phyloP scores from a whole-genome alignment of 2,329 filamentous ascomycete species.

The Magnaporthales sp. region DNA sequence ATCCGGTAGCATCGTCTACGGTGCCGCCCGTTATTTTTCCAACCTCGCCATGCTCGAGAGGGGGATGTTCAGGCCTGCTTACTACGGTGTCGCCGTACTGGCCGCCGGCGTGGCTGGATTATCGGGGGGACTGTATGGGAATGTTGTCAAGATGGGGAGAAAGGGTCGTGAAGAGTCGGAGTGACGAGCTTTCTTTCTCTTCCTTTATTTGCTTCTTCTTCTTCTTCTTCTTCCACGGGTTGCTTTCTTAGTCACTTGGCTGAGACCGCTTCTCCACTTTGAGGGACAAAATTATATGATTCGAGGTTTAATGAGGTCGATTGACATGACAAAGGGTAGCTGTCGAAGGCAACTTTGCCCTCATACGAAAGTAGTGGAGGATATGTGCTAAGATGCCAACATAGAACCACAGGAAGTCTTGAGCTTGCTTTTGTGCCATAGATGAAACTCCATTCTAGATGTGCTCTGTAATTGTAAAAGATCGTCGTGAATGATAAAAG shows the following conservation, averaged over 20 bases:
- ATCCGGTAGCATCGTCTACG: constrained; percentile 35
- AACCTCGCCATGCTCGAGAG: constrained; percentile 30
- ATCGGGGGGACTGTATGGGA: constrained; percentile 20
- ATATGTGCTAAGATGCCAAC: neutral
- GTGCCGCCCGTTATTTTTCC: constrained; percentile 36
- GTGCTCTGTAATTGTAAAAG: neutral
- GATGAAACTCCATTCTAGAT: neutral
- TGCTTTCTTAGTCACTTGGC: no score
- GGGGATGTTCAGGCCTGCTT: constrained; percentile 29
- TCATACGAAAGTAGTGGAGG: no score
- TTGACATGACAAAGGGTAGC: no score
- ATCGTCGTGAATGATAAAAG: neutral
- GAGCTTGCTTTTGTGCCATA: neutral
- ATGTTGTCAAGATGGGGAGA: constrained; percentile 13
- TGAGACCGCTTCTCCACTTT: no score
- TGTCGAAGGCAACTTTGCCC: no score
- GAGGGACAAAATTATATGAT: no score
- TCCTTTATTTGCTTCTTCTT: neutral
- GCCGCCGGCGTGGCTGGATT: constrained; percentile 20
- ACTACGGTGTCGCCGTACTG: constrained; percentile 20
- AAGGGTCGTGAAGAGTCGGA: neutral
- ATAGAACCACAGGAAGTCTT: neutral
- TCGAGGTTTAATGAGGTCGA: no score
- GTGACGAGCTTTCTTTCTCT: neutral
- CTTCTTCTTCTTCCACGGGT: neutral